Base-by-base conservation (phyloP, 805 yeast species). In the Tetrapisispora nanseiensis region DNA sequence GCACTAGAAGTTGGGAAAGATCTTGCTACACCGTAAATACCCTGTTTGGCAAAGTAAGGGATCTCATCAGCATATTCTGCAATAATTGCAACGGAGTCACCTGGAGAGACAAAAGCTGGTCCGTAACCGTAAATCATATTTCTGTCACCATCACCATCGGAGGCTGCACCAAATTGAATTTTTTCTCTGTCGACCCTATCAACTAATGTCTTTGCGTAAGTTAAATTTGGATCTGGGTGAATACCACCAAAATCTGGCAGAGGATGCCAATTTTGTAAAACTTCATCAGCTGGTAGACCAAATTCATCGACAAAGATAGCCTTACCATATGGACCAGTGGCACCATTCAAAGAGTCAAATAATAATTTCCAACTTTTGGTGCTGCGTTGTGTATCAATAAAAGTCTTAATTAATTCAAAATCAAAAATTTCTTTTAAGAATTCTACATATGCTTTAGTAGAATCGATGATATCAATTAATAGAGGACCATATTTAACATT, bases 131-230 rank as follows among this genome's bases (percentile, higher is more conserved):
- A 92, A 57, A 92, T 92, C 98, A 92, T 92, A 64, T 92, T 92
- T 68, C 98, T 79, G 62, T 92, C 98, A 63, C 98, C 98, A 56
- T 92, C 98, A 65, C 98, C 98, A 61, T 86, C 98, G n/a, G 95
- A 83, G 6, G 97, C 97, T 29, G 97, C 97, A 50, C 98, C 98
- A 63, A 92, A 92, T 8, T 92, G 85, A 50, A 89, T 83, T 46
- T 77, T 68, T 46, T 83, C 83, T 21, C 65, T 59, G 58, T 92
- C 97, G 11, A 92, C 98, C 49, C 74, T 74, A 29, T 76, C 82
- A 19, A 92, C 98, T 50, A 92, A 71, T 12, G 95, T 76, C 46
- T 74, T 76, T 9, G 97, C 98, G 60, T 92, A 92, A 10, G 97
- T 89, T 62, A 92, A 75, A 67, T 92, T 92, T 50, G 98, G 98